Evolutionary conservation across 2,329 filamentous ascomycete species (phyloP).

Genomic region (Colletotrichum spaethianum): DNA sequence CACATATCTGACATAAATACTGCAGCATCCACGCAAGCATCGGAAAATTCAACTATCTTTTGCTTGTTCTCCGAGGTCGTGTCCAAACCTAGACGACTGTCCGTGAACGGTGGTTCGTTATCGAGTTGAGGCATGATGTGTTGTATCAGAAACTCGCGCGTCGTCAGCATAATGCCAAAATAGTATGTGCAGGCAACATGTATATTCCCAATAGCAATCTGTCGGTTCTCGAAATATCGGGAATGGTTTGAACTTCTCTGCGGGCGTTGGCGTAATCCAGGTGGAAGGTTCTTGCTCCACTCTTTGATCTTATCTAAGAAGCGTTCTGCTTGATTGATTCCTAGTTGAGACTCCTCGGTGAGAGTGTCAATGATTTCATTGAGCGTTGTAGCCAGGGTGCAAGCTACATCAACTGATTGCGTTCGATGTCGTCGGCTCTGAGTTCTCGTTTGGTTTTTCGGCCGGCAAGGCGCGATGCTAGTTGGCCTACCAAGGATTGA

Average conservation of each 20-base stretch:
- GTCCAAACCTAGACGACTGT: conserved; percentile 45
- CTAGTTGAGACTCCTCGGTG: conserved; percentile 55
- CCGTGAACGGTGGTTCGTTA: conserved; percentile 39
- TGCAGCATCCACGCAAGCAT: conserved; percentile 69
- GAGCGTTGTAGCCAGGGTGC: conserved; percentile 58
- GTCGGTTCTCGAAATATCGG: conserved; percentile 17
- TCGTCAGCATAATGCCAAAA: conserved; percentile 70
- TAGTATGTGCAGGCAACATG: conserved; percentile 72
- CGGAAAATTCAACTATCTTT: conserved; percentile 54
- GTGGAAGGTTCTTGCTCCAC: conserved; percentile 62
- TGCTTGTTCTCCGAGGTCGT: conserved; percentile 22
- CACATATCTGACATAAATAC: conserved; percentile 70
- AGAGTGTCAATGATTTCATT: conserved; percentile 59
- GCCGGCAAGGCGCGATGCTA: conserved; percentile 49
- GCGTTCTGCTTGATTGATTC: conserved; percentile 53
- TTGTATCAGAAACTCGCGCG: conserved; percentile 68
- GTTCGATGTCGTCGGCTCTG: conserved; percentile 45
- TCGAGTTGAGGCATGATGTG: conserved; percentile 56
- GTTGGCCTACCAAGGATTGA: conserved; percentile 55
- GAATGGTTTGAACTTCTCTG: conserved; percentile 38
- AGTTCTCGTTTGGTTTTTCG: conserved; percentile 45
- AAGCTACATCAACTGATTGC: conserved; percentile 54
- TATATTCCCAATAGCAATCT: conserved; percentile 62
- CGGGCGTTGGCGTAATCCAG: conserved; percentile 46
- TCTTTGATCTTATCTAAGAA: conserved; percentile 58